A percentile compares a stretch with the other conserved stretches of the same genome.
phyloP scores from a whole-genome alignment of 352 stramenopile species.

The Blastocystis sp. region DNA sequence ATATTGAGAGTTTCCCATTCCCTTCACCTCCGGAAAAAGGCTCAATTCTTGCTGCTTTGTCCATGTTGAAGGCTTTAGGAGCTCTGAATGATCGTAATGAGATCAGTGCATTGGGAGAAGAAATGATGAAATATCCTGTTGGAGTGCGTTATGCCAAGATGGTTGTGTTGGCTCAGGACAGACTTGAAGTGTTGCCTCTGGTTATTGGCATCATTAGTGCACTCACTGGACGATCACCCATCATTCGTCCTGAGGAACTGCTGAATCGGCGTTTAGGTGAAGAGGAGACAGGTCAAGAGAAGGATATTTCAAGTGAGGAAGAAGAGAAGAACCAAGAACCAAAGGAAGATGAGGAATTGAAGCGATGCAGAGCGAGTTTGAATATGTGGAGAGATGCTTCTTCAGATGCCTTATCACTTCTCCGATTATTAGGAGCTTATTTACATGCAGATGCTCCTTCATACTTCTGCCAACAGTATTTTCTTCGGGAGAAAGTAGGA shows the following conservation, averaged over 20 bases:
- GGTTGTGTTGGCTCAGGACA: conserved; percentile 68
- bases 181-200: background rate
- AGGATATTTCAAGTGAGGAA: background rate
- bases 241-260: conserved; percentile 62
- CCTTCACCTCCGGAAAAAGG: conserved; percentile 79
- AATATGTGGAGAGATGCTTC: conserved; percentile 61
- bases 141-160: conserved; percentile 80
- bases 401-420: conserved; percentile 63
- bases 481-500: conserved; percentile 61
- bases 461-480: conserved; percentile 63
- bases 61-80: conserved; percentile 56
- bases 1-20: conserved; percentile 89
- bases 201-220: conserved; percentile 63
- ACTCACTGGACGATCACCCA: conserved; percentile 65
- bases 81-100: conserved; percentile 66
- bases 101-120: conserved; percentile 75
- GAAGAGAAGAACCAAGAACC: conserved; percentile 50
- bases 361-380: conserved; percentile 4
- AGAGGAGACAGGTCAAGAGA: background rate
- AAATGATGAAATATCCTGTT: conserved; percentile 78
- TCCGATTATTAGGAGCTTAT: conserved; percentile 64
- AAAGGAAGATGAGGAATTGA: conserved; percentile 41
- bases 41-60: conserved; percentile 54
- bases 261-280: conserved; percentile 23
- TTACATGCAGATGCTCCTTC: conserved; percentile 22